A percentile compares a stretch with the other conserved stretches of the same genome.
These are phyloP conservation scores for Dryas integrifolia DNA, from an alignment of 331 rosid genomes.

Conservation along the genomic window DNA sequence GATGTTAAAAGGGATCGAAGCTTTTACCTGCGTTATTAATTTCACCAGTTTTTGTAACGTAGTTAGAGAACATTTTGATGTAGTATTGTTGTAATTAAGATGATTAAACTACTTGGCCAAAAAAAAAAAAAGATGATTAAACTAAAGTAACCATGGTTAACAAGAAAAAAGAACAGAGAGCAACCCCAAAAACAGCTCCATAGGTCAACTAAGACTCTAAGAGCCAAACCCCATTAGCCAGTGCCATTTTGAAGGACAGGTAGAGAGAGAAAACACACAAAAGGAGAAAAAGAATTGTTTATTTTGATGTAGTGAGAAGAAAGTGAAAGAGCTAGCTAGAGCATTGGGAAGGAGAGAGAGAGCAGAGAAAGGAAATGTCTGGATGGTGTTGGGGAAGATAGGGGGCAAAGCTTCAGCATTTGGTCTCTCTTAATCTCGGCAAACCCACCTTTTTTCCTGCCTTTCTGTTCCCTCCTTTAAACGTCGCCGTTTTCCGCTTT, in stretches of 20 bases:
- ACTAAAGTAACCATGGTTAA: conserved; percentile 6
- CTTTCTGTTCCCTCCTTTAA: conserved; percentile 26
- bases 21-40: no score
- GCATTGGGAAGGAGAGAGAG: conserved; percentile 18
- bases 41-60: no score
- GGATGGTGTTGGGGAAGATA: conserved; percentile 51
- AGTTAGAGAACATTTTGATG: no score
- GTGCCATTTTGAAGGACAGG: conserved; percentile 24
- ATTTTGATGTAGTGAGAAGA: conserved; percentile 10
- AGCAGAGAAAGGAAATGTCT: conserved; percentile 27
- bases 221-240: conserved; percentile 26
- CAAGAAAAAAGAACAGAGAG: not conserved
- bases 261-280: conserved; percentile 22
- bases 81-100: not conserved
- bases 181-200: not conserved
- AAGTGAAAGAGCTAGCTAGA: not conserved
- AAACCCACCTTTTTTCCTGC: conserved; percentile 33
- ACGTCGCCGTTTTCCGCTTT: conserved; percentile 24
- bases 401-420: conserved; percentile 61
- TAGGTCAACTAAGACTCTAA: conserved; percentile 22
- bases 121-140: no score
- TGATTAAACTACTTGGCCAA: no score
- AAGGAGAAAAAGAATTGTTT: not conserved
- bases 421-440: conserved; percentile 53
- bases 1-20: no score